A percentile compares a stretch with the other conserved stretches of the same genome.
These are phyloP conservation scores for Aspergillus melleus DNA, from an alignment of 2,329 filamentous ascomycete genomes.

Conservation along the genomic window DNA sequence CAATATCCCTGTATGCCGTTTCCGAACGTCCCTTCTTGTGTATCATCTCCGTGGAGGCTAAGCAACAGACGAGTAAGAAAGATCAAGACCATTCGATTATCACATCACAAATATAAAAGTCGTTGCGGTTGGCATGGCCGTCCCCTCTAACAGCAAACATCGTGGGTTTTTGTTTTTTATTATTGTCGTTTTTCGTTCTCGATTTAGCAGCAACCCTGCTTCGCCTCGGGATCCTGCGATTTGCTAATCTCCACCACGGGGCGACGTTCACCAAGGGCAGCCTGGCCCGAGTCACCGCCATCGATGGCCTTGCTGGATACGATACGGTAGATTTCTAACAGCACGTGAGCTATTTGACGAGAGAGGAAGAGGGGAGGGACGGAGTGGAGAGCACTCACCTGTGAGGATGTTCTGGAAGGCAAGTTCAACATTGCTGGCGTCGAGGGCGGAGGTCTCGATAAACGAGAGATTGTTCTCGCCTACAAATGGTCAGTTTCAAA, in stretches of 20 bases:
- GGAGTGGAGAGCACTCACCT: conserved; percentile 58
- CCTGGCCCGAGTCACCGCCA: conserved; percentile 77
- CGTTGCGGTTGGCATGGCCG: conserved; percentile 32
- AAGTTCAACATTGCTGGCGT: conserved; percentile 98
- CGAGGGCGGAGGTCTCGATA: conserved; percentile 97
- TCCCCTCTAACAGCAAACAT: conserved; percentile 18
- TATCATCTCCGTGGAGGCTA: conserved; percentile 35
- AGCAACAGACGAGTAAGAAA: conserved; percentile 38
- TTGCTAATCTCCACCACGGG: conserved; percentile 83
- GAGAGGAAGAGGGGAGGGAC: conserved; percentile 1
- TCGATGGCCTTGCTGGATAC: conserved; percentile 97
- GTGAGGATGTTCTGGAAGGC: conserved; percentile 99
- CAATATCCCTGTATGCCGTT: conserved; percentile 27
- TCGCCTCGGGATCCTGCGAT: conserved; percentile 74
- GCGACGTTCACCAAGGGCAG: conserved; percentile 74
- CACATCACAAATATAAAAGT: conserved; percentile 39
- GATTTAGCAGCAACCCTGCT: conserved; percentile 52
- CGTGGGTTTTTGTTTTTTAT: neutral
- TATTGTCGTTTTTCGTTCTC: neutral
- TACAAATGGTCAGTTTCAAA: conserved; percentile 41
- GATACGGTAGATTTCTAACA: conserved; percentile 94
- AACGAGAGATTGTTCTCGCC: conserved; percentile 98
- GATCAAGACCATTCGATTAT: conserved; percentile 40
- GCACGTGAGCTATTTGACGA: conserved; percentile 3
- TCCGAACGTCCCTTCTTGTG: conserved; percentile 34